These are phyloP conservation scores for Trichomonascus vanleenenianus DNA, from an alignment of 805 yeast species.

Conservation along the genomic window DNA sequence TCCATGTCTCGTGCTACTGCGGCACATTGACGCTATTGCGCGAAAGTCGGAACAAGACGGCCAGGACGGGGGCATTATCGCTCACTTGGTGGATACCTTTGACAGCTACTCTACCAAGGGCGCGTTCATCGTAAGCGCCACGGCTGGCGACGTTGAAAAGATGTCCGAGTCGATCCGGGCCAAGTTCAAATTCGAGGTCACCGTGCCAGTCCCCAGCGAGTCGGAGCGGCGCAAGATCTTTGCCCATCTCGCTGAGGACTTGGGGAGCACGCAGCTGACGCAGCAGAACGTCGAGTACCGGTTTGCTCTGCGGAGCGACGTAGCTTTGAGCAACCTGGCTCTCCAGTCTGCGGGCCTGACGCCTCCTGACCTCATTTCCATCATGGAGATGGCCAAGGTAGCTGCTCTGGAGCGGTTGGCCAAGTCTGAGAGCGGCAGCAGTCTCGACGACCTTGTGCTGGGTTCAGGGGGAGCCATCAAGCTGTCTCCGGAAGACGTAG, in stretches of 20 bases:
- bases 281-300: slow-evolving; percentile 8
- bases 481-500: slow-evolving; percentile 54
- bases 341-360: slow-evolving; percentile 89
- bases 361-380: slow-evolving; percentile 70
- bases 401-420: slow-evolving; percentile 45
- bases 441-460: slow-evolving; percentile 31
- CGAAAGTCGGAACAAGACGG: slow-evolving; percentile 56
- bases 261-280: background rate
- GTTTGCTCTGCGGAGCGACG: slow-evolving; percentile 38
- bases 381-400: slow-evolving; percentile 56
- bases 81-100: slow-evolving; percentile 49
- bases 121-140: slow-evolving; percentile 50
- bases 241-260: slow-evolving; percentile 32
- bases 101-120: slow-evolving; percentile 43
- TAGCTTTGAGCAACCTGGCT: slow-evolving; percentile 52
- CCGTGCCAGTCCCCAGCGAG: slow-evolving; percentile 72
- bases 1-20: slow-evolving; percentile 45
- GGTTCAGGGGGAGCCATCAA: slow-evolving; percentile 49
- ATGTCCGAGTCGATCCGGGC: slow-evolving; percentile 60
- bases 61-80: slow-evolving; percentile 30
- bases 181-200: slow-evolving; percentile 67
- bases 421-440: slow-evolving; percentile 6
- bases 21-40: slow-evolving; percentile 72
- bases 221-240: slow-evolving; percentile 62
- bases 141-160: slow-evolving; percentile 60